Evolutionary conservation across 176 grass and related monocot species (phyloP).

Genomic region (Coix lacrymajobi): DNA sequence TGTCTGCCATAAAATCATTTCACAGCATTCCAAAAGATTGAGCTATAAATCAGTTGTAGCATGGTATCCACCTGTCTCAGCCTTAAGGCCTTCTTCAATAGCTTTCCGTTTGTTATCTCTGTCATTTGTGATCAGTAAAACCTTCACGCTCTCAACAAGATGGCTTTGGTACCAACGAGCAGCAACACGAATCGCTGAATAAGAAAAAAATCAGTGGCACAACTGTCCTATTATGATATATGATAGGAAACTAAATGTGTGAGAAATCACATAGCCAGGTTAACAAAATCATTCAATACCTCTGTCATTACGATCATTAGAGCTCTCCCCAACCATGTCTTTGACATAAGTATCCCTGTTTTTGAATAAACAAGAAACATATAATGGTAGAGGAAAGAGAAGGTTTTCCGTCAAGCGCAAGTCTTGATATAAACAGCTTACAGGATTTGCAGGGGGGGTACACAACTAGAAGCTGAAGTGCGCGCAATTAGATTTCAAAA

Average conservation of each 20-base stretch:
- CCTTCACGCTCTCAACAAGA: slow-evolving; percentile 55
- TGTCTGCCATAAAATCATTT: slow-evolving; percentile 13
- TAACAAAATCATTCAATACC: slow-evolving; percentile 33
- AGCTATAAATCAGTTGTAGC: background rate
- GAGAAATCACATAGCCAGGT: background rate
- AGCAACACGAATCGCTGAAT: slow-evolving; percentile 86
- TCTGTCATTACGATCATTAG: slow-evolving; percentile 98
- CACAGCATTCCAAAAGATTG: background rate
- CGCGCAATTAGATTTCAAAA: background rate
- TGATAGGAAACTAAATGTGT: background rate
- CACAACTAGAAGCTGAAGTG: slow-evolving; percentile 7
- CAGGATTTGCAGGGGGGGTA: background rate
- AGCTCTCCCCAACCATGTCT: slow-evolving; percentile 92
- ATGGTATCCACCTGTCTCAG: slow-evolving; percentile 61
- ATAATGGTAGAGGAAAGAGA: background rate
- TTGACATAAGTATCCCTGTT: slow-evolving; percentile 95
- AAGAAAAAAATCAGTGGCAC: background rate
- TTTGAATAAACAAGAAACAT: slow-evolving; percentile 20
- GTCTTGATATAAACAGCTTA: slow-evolving; percentile 14
- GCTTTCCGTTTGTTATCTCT: slow-evolving; percentile 88
- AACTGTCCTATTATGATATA: background rate
- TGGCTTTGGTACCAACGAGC: slow-evolving; percentile 95
- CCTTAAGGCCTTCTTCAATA: slow-evolving; percentile 76
- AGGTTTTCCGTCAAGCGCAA: background rate
- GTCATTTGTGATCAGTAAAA: slow-evolving; percentile 90